Conservation (phyloP, 129 eudicot species). For the Dittrichia graveolens region DNA sequence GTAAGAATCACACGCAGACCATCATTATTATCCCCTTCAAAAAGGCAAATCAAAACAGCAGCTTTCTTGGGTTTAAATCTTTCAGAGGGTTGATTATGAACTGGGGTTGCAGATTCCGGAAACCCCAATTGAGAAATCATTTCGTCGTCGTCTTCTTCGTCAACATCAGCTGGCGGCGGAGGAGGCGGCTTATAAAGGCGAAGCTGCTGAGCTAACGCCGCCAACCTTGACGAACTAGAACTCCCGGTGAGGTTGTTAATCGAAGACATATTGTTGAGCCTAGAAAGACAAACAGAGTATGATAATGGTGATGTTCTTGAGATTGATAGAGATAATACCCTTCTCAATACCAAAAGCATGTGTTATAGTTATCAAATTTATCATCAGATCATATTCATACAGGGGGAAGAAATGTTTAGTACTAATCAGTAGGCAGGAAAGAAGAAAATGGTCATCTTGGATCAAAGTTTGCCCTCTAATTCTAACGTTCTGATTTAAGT, state of each 20-base stretch:
- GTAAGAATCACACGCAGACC: constrained; percentile 78
- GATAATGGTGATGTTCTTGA: constrained; percentile 21
- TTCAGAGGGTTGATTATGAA: constrained; percentile 35
- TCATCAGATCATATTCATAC: background rate
- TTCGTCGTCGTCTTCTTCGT: constrained; percentile 43
- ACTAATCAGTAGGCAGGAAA: no score
- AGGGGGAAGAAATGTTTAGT: no score
- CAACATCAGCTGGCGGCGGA: constrained; percentile 25
- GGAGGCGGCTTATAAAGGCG: constrained; percentile 66
- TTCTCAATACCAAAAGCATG: constrained; percentile 41
- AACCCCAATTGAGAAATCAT: constrained; percentile 70
- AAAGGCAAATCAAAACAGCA: constrained; percentile 81
- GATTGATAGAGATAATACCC: background rate
- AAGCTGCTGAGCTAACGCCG: constrained; percentile 56
- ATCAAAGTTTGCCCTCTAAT: no score
- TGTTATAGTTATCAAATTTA: constrained; percentile 1
- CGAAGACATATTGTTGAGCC: constrained; percentile 23
- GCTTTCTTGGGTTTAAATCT: constrained; percentile 67
- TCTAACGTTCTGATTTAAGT: no score
- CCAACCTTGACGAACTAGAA: constrained; percentile 42
- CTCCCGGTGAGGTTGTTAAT: background rate
- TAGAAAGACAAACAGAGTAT: constrained; percentile 27
- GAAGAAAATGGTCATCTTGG: no score
- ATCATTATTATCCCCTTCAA: constrained; percentile 55
- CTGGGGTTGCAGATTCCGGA: constrained; percentile 59